Conservation (phyloP, 108 stramenopile species). For the Fragilaria radians region DNA sequence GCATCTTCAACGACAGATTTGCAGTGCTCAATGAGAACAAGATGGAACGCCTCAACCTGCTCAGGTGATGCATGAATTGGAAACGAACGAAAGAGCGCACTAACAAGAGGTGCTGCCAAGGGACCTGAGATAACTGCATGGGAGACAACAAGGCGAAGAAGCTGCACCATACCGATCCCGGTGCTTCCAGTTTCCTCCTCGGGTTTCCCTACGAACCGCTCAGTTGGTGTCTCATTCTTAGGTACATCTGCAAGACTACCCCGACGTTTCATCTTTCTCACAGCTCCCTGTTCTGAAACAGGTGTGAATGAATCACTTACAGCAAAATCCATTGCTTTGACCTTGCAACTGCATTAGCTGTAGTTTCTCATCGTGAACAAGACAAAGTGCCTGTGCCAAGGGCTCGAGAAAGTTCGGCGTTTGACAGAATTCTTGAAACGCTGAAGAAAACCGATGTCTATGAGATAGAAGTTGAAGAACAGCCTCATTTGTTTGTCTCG, state of each 20-base stretch:
- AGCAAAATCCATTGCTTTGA: constrained; percentile 7
- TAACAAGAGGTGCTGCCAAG: constrained; percentile 63
- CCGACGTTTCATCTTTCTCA: constrained; percentile 12
- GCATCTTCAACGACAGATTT: constrained; percentile 61
- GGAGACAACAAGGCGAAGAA: constrained; percentile 61
- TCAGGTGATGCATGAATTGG: constrained; percentile 76
- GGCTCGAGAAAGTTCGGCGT: constrained; percentile 75
- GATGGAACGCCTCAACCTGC: constrained; percentile 77
- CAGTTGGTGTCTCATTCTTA: constrained; percentile 30
- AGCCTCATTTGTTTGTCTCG: constrained; percentile 72
- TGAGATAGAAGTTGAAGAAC: constrained; percentile 71
- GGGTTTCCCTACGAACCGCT: constrained; percentile 47
- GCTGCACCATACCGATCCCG: constrained; percentile 64
- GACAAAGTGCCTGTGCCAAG: constrained; percentile 70
- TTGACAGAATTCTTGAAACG: constrained; percentile 79
- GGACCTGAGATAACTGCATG: constrained; percentile 61
- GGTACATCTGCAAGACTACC: constrained; percentile 25
- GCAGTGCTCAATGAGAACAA: constrained; percentile 71
- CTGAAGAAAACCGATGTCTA: constrained; percentile 56
- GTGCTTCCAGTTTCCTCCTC: constrained; percentile 32
- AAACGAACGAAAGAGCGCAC: constrained; percentile 63
- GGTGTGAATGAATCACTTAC: background rate
- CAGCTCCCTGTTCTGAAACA: too few relatives aligned
- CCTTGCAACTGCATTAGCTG: constrained; percentile 23
- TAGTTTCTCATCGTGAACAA: constrained; percentile 62